phyloP scores from a whole-genome alignment of 306 rosid genomes.

The Argentina anserina region DNA sequence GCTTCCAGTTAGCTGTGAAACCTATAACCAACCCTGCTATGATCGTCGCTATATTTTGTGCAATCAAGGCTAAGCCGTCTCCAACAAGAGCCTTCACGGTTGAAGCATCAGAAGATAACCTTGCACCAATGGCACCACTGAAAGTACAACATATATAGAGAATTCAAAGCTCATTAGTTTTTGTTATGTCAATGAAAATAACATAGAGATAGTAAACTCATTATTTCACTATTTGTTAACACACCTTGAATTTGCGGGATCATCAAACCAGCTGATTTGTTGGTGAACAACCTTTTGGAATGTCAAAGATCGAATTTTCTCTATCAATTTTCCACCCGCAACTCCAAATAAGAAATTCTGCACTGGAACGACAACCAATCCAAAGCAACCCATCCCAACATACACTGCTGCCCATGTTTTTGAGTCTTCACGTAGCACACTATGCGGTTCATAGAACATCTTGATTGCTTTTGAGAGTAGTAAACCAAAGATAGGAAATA shows the following conservation, averaged over 20 bases:
- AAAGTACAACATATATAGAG: background rate
- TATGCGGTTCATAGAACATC: conserved; percentile 58
- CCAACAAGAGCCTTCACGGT: conserved; percentile 72
- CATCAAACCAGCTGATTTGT: conserved; percentile 80
- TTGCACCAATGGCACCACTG: conserved; percentile 86
- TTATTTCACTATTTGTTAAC: background rate
- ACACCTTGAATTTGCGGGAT: conserved; percentile 85
- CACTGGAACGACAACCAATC: conserved; percentile 33
- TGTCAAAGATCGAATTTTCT: conserved; percentile 67
- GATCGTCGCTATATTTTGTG: conserved; percentile 61
- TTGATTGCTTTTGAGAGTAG: conserved; percentile 61
- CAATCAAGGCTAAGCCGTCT: conserved; percentile 63
- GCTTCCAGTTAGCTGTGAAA: conserved; percentile 80
- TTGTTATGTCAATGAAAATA: background rate
- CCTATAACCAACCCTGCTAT: conserved; percentile 57
- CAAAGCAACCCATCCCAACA: conserved; percentile 47
- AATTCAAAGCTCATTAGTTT: too few species aligned
- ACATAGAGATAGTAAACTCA: too few species aligned
- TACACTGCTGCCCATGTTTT: conserved; percentile 57
- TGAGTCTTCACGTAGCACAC: conserved; percentile 50
- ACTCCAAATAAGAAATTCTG: conserved; percentile 64
- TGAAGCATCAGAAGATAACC: conserved; percentile 82
- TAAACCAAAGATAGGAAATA: conserved; percentile 70
- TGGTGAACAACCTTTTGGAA: conserved; percentile 80
- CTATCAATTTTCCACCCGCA: conserved; percentile 78